Conservation (phyloP, 306 rosid species). For the Pachyrhizus erosus region DNA sequence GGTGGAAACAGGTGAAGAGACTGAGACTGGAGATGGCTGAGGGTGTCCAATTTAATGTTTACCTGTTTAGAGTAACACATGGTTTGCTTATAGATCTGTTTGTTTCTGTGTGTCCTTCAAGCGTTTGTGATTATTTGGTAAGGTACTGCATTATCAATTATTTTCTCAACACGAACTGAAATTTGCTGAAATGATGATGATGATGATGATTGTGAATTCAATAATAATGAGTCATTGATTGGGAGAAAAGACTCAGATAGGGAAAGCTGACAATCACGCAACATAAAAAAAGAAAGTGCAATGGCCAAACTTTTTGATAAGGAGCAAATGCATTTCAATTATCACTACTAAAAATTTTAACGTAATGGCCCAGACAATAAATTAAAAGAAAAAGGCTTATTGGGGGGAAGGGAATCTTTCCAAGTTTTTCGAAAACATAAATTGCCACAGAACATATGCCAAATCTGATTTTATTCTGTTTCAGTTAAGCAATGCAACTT, state of each 20-base stretch:
- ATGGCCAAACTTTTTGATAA: slow-evolving; percentile 23
- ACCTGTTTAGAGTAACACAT: slow-evolving; percentile 47
- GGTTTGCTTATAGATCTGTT: slow-evolving; percentile 46
- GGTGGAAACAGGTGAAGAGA: slow-evolving; percentile 37
- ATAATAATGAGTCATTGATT: slow-evolving; percentile 36
- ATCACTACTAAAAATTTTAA: background rate
- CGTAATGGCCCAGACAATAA: background rate
- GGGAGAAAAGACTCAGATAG: slow-evolving; percentile 32
- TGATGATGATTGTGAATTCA: slow-evolving; percentile 37
- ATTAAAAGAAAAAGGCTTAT: background rate
- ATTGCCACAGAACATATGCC: slow-evolving; percentile 4
- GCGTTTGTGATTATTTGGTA: slow-evolving; percentile 38
- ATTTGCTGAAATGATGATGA: slow-evolving; percentile 27
- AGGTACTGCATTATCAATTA: slow-evolving; percentile 3
- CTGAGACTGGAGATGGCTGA: slow-evolving; percentile 32
- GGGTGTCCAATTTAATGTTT: slow-evolving; percentile 40
- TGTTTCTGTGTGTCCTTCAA: slow-evolving; percentile 41
- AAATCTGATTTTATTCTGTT: slow-evolving; percentile 6
- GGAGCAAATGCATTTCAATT: slow-evolving; percentile 20
- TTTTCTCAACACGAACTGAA: slow-evolving; percentile 31
- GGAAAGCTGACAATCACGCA: slow-evolving; percentile 40
- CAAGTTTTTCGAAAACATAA: slow-evolving; percentile 31
- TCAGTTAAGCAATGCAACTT: background rate
- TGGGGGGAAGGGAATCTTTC: slow-evolving; percentile 29
- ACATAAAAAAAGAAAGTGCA: slow-evolving; percentile 5